Evolutionary conservation across 192 early-diverging fungal species (phyloP), one percentile per base, ranked within the genome.

Genomic region (Lobulomyces angularis): DNA sequence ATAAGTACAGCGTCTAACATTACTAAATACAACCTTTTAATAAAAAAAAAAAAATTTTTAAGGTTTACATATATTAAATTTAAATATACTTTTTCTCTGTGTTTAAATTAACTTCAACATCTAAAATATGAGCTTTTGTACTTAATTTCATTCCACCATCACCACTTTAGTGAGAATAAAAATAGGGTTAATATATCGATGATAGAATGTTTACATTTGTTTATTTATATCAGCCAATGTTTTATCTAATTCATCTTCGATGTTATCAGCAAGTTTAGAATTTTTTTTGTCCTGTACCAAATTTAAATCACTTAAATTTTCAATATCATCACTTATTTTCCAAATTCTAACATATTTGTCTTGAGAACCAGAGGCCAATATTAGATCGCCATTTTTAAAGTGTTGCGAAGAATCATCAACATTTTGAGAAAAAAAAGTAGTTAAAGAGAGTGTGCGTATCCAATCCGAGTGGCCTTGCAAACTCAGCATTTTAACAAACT

Each of bases 301-400:
- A 35, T 2, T 35, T 3, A n/a, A n/a, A n/a, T n/a, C n/a, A n/a
- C n/a, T n/a, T n/a, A n/a, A n/a, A n/a, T n/a, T n/a, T 32, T 32
- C 31, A 32, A 32, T 32, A 16, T 32, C 53, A 12, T 51, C 55
- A 8, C 72, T 58, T 32, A 90, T 64, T 47, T 76, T 80, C 94
- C 94, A 97, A 18, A 92, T 57, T 14, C 94, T 74, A 46, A 95
- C 81, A 53, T 89, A 86, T 57, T 79, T 82, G 64, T 97, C 94
- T 58, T 95, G 84, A 22, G 86, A 85, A 20, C 71, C 84, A 42
- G 79, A 82, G 1, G 90, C 89, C 31, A 97, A 48, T n/a, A 95
- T 55, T 30, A 92, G 47, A 61, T 93, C 83, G 12, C 85, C 82
- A 4, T 67, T 50, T n/a, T 48, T 51, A 46, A 84, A 77, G 1